These are phyloP conservation scores for Colletotrichum spaethianum DNA, from an alignment of 2,329 filamentous ascomycete species.

Conservation along the genomic window DNA sequence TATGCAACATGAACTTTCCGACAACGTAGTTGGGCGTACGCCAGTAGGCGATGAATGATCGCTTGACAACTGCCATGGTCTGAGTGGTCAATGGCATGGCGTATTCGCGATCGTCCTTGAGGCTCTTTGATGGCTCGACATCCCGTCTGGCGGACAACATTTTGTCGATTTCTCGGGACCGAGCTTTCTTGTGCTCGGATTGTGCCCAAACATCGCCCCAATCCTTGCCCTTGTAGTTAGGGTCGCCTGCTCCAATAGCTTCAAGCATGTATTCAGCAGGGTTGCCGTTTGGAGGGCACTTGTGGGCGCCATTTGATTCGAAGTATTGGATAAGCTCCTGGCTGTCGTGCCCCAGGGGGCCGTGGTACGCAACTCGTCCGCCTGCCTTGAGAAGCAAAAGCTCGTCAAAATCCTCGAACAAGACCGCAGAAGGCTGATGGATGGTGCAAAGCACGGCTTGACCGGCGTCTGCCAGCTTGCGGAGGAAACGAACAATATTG, in stretches of 20 bases:
- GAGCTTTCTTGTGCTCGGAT: constrained; percentile 63
- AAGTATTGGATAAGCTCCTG: constrained; percentile 66
- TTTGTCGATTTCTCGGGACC: constrained; percentile 65
- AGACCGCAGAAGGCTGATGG: constrained; percentile 69
- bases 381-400: constrained; percentile 68
- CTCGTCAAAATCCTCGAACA: constrained; percentile 71
- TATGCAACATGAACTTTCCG: constrained; percentile 74
- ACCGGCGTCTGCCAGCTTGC: constrained; percentile 72
- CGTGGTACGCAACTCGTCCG: constrained; percentile 68
- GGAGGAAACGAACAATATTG: constrained; percentile 73
- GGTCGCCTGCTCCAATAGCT: constrained; percentile 73
- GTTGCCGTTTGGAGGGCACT: constrained; percentile 64
- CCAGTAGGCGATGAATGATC: constrained; percentile 76
- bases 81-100: constrained; percentile 72
- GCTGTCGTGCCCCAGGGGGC: constrained; percentile 66
- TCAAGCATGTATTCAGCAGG: constrained; percentile 71
- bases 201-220: constrained; percentile 74
- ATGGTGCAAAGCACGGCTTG: constrained; percentile 74
- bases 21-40: constrained; percentile 74
- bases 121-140: constrained; percentile 52
- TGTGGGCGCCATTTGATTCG: constrained; percentile 61
- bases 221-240: constrained; percentile 71
- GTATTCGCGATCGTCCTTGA: constrained; percentile 71
- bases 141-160: constrained; percentile 63
- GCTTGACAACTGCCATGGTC: constrained; percentile 66